Percentiles rank a stretch among this genome's conserved stretches.
Evolutionary conservation across 768 basidiomycete genomes (phyloP).

Genomic region (Tricholoma furcatifolium): DNA sequence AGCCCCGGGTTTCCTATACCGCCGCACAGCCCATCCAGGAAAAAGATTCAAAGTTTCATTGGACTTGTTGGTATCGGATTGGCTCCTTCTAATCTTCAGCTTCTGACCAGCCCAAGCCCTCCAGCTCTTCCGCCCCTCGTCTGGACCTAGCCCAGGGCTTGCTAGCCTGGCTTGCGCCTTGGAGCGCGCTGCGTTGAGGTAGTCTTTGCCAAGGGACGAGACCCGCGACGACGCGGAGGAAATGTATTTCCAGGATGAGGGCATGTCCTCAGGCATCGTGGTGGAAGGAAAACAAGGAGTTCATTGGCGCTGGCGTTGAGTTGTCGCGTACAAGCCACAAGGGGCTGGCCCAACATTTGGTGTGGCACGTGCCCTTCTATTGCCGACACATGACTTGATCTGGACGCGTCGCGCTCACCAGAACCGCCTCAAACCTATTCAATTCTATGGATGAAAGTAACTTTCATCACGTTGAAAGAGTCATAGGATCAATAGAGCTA

Average conservation of each 20-base stretch:
- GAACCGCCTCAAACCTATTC: no score
- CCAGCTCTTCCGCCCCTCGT: slow-evolving; percentile 42
- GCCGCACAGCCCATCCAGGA: slow-evolving; percentile 77
- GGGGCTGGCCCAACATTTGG: no score
- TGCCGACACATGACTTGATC: no score
- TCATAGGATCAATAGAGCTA: no score
- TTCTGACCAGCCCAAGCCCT: slow-evolving; percentile 65
- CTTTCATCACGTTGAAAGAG: no score
- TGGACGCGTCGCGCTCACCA: no score
- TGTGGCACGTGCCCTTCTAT: no score
- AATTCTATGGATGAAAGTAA: no score
- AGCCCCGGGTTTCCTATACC: slow-evolving; percentile 32
- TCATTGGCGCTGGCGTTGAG: slow-evolving; percentile 7
- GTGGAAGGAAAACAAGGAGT: neutral
- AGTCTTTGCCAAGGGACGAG: slow-evolving; percentile 43
- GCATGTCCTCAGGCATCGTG: slow-evolving; percentile 37
- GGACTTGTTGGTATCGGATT: slow-evolving; percentile 7
- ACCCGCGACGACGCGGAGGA: slow-evolving; percentile 30
- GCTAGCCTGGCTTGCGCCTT: neutral
- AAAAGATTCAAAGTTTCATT: slow-evolving; percentile 59
- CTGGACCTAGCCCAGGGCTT: slow-evolving; percentile 11
- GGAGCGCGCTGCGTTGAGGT: slow-evolving; percentile 25
- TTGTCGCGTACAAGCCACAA: neutral
- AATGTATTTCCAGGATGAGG: slow-evolving; percentile 31
- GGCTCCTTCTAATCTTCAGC: slow-evolving; percentile 31